A percentile compares a stretch with the other conserved stretches of the same genome.
Conservation (phyloP, 2,329 filamentous ascomycete genomes). For the Pseudocercospora crystallina region DNA sequence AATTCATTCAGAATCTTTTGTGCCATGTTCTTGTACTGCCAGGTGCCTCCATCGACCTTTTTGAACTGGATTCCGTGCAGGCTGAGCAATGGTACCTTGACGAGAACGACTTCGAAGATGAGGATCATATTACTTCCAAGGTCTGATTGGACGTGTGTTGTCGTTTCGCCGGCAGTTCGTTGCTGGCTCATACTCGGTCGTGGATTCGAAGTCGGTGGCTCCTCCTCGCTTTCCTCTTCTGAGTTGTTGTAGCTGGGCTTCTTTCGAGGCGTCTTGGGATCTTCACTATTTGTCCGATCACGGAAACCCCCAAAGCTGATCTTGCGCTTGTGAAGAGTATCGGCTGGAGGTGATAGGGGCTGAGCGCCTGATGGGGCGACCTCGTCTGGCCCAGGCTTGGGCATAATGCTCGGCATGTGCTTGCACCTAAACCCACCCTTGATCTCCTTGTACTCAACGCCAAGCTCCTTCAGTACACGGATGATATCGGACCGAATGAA, state of each 20-base stretch:
- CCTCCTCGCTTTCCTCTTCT: conserved; percentile 33
- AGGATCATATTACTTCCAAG: conserved; percentile 80
- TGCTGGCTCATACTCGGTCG: conserved; percentile 37
- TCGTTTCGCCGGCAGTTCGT: conserved; percentile 74
- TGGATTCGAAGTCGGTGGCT: conserved; percentile 20
- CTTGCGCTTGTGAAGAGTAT: conserved; percentile 65
- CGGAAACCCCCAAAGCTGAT: conserved; percentile 80
- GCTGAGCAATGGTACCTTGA: conserved; percentile 91
- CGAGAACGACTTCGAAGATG: conserved; percentile 93
- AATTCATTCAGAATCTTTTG: conserved; percentile 89
- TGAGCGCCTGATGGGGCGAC: conserved; percentile 55
- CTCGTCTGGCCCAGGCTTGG: conserved; percentile 55
- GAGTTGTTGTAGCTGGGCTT: conserved; percentile 79
- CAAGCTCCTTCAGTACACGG: conserved; percentile 79
- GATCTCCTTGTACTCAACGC: conserved; percentile 89
- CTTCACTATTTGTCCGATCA: conserved; percentile 59
- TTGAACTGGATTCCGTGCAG: conserved; percentile 98
- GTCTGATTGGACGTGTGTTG: conserved; percentile 87
- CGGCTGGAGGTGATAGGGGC: conserved; percentile 48
- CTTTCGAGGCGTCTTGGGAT: conserved; percentile 59
- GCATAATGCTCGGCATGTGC: conserved; percentile 85
- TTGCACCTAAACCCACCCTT: conserved; percentile 89
- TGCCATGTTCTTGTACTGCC: conserved; percentile 99
- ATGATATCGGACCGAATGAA: conserved; percentile 89
- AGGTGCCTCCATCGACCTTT: conserved; percentile 89